Evolutionary conservation across 2,329 filamentous ascomycete genomes (phyloP).

Genomic region (Macroventuria anomochaeta): DNA sequence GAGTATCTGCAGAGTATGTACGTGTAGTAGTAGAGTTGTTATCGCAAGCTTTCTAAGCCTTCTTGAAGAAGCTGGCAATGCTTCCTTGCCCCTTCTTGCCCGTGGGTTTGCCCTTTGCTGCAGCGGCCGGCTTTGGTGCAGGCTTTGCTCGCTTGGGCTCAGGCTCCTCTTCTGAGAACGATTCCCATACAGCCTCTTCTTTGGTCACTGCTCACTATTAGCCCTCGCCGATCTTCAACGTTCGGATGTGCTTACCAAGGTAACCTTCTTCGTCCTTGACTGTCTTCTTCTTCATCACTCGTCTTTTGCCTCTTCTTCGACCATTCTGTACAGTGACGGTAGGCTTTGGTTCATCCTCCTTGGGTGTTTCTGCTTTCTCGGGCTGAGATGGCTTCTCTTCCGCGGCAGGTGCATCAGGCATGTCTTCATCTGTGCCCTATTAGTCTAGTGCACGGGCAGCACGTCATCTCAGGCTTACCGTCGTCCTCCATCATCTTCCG

Average conservation of each 20-base stretch:
- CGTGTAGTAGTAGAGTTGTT: neutral
- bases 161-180: slow-evolving; percentile 88
- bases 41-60: slow-evolving; percentile 60
- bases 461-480: slow-evolving; percentile 48
- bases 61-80: slow-evolving; percentile 92
- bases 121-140: slow-evolving; percentile 42
- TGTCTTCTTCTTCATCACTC: slow-evolving; percentile 86
- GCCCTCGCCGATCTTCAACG: slow-evolving; percentile 2
- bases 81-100: slow-evolving; percentile 69
- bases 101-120: slow-evolving; percentile 62
- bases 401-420: slow-evolving; percentile 60
- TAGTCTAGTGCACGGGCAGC: slow-evolving; percentile 1
- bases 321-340: slow-evolving; percentile 64
- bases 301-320: slow-evolving; percentile 75
- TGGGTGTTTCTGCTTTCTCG: slow-evolving; percentile 25
- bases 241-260: slow-evolving; percentile 66
- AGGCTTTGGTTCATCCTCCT: slow-evolving; percentile 35
- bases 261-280: slow-evolving; percentile 89
- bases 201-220: slow-evolving; percentile 71
- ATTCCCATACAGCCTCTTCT: slow-evolving; percentile 86
- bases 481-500: slow-evolving; percentile 78
- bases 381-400: slow-evolving; percentile 46
- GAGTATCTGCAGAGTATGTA: neutral
- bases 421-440: slow-evolving; percentile 58
- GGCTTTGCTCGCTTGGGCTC: slow-evolving; percentile 62